Base-by-base conservation (phyloP, 305 asterid genomes). In the Stenogyne calaminthoides region DNA sequence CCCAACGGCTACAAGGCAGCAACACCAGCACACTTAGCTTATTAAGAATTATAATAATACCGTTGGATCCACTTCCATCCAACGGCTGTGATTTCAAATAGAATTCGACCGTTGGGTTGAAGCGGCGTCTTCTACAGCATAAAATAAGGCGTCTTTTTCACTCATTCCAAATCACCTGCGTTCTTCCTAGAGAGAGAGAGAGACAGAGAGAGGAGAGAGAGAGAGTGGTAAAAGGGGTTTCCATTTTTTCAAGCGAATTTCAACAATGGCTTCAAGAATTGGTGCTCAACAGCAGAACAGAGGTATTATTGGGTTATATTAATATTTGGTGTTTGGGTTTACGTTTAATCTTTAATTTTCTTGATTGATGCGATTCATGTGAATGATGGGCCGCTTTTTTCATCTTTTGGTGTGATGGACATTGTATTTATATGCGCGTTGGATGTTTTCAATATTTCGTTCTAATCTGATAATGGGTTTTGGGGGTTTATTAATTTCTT, bases 261-360 rank as follows among this genome's bases (percentile, higher is more conserved):
- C 68, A 52, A 25, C 59, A 78, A 92, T 92, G 96, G 91, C 84
- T 78, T 82, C 95, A 65, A 89, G 93, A 77, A 75, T 72, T 2
- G 83, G 65, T 29, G 69, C 82, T 80, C 95, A 85, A 73, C 86
- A 84, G 42, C 95, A 88, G 67, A 84, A 83, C 72, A 80, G 42
- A 36, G 42, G 42, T 12, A 46, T 46, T 25, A 12, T 7, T 15
- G 10, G 32, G 60, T 19, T 18, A 3, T 8, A 0, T 22, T 54
- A 3, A 18, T 52, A 18, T 52, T 52, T 18, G 29, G 9, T 7
- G 59, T 51, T 14, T 7, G 27, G 59, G 59, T 52, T 7, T 19
- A 2, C 7, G 14, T 20, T 8, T 7, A 51, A 8, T 52, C 29
- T 18, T 52, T 18, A 9, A 15, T 18, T 18, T 52, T 15, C 67